A percentile compares a stretch with the other conserved stretches of the same genome.
These are phyloP conservation scores for Babesia microti DNA, from an alignment of 169 alveolate species.

Conservation along the genomic window DNA sequence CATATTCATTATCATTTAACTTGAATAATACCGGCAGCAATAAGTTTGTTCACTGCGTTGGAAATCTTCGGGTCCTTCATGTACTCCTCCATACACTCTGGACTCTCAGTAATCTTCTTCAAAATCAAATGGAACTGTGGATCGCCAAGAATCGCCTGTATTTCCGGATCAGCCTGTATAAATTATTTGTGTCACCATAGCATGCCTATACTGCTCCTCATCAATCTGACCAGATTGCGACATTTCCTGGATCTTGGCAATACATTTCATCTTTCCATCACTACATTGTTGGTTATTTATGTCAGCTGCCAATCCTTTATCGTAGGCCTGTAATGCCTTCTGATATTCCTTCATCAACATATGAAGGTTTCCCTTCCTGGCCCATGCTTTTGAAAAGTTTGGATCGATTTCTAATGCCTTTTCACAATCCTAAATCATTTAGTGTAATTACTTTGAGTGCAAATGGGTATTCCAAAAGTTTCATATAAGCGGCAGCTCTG, in stretches of 20 bases:
- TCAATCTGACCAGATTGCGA: slow-evolving; percentile 71
- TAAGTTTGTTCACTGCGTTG: slow-evolving; percentile 85
- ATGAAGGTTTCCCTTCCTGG: slow-evolving; percentile 90
- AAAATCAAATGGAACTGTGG: slow-evolving; percentile 85
- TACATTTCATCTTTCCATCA: slow-evolving; percentile 62
- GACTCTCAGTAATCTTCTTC: slow-evolving; percentile 73
- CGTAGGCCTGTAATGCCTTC: slow-evolving; percentile 89
- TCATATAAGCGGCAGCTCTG: slow-evolving; percentile 91
- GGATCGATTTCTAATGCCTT: slow-evolving; percentile 91
- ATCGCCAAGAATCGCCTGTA: slow-evolving; percentile 85
- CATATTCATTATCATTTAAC: slow-evolving; percentile 38
- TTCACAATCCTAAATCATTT: slow-evolving; percentile 70
- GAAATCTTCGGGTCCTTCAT: slow-evolving; percentile 89
- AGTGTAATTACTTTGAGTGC: slow-evolving; percentile 65
- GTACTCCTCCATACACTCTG: slow-evolving; percentile 64
- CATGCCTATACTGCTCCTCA: slow-evolving; percentile 71
- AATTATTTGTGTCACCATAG: slow-evolving; percentile 42
- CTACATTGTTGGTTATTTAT: slow-evolving; percentile 77
- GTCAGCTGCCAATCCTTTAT: slow-evolving; percentile 85
- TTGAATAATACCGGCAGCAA: slow-evolving; percentile 92
- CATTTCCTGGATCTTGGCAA: slow-evolving; percentile 65
- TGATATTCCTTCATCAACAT: slow-evolving; percentile 90
- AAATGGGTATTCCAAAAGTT: slow-evolving; percentile 87
- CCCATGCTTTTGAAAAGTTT: slow-evolving; percentile 87
- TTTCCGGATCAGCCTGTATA: slow-evolving; percentile 87